Conservation (phyloP, 495 filamentous ascomycete species). For the Apodospora peruviana region DNA sequence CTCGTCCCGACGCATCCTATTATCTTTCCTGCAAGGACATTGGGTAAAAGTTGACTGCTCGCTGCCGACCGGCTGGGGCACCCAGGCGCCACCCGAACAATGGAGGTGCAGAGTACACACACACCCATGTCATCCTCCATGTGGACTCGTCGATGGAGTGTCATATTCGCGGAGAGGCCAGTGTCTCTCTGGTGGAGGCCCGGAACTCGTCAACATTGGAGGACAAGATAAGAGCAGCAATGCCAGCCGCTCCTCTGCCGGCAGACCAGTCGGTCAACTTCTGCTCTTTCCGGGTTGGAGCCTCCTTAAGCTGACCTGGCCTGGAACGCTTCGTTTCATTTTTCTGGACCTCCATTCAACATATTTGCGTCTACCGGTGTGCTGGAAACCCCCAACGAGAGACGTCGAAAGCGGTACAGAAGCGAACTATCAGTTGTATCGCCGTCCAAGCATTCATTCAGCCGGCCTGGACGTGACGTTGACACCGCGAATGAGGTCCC, state of each 20-base stretch:
- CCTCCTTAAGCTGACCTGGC: too few species aligned
- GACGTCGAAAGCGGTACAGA: too few species aligned
- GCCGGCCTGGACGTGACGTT: conserved; percentile 12
- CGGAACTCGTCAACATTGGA: conserved; percentile 14
- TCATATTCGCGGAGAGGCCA: background rate
- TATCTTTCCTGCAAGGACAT: background rate
- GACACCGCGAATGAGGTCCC: conserved; percentile 19
- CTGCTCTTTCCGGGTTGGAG: too few species aligned
- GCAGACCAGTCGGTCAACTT: too few species aligned
- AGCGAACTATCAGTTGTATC: too few species aligned
- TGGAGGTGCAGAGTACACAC: background rate
- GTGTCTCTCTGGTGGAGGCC: background rate
- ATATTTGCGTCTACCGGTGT: too few species aligned
- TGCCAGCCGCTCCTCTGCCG: conserved; percentile 3
- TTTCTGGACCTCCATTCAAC: too few species aligned
- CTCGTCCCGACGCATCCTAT: background rate
- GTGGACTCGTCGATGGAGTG: too few species aligned
- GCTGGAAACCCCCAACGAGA: too few species aligned
- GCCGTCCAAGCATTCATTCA: conserved; percentile 12
- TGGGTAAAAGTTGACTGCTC: background rate
- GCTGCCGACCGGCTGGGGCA: too few species aligned
- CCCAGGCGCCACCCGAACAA: too few species aligned
- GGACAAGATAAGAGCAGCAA: conserved; percentile 12
- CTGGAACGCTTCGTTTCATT: too few species aligned
- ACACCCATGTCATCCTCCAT: background rate